phyloP scores from a whole-genome alignment of 2,329 filamentous ascomycete genomes.

The Fusarium solani-melongenae region DNA sequence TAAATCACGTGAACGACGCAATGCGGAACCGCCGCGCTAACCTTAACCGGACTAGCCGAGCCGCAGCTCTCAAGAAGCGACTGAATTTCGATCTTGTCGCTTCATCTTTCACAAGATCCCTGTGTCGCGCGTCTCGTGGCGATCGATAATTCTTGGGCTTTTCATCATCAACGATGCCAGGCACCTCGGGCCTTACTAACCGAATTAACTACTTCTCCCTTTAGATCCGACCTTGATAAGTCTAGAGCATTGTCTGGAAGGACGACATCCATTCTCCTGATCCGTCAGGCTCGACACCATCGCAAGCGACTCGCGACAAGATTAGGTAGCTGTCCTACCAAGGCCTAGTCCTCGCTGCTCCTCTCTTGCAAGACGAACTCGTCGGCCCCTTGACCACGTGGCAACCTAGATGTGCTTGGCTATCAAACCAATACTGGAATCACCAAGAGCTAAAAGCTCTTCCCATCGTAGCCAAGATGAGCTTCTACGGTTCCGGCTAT shows the following conservation, averaged over 20 bases:
- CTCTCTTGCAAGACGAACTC: not conserved
- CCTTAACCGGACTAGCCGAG: constrained; percentile 19
- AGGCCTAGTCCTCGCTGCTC: not conserved
- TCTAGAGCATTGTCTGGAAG: not conserved
- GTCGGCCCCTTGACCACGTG: not conserved
- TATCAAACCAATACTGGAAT: not conserved
- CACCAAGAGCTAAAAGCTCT: not conserved
- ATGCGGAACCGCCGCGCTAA: constrained; percentile 17
- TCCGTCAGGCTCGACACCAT: not conserved
- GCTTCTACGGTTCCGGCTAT: constrained; percentile 43
- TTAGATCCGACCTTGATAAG: not conserved
- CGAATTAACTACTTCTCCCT: not conserved
- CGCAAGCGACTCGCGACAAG: not conserved
- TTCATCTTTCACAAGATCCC: not conserved
- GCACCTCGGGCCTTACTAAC: not conserved
- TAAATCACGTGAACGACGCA: constrained; percentile 35
- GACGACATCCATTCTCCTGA: not conserved
- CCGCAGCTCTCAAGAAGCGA: constrained; percentile 17
- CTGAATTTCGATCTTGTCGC: constrained; percentile 11
- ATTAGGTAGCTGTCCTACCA: not conserved
- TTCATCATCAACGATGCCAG: not conserved
- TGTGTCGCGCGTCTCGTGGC: constrained; percentile 19
- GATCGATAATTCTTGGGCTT: not conserved
- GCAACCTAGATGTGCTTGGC: not conserved
- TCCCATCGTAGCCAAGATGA: constrained; percentile 40